phyloP scores from a whole-genome alignment of 1,284 basidiomycete genomes.

The Neonothopanus nambi region DNA sequence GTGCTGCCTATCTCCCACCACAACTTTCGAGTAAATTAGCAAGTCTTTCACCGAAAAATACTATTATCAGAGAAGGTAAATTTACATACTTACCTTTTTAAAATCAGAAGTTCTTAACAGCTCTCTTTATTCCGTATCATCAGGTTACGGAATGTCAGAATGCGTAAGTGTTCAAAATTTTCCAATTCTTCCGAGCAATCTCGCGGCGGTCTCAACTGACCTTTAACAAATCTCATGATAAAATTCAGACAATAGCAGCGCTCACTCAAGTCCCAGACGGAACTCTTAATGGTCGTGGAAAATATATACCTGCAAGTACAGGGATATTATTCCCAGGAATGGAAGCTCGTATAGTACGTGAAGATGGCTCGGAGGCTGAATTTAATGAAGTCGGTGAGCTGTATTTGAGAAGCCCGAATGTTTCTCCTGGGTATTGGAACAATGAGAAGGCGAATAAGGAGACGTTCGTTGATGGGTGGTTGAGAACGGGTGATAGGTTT shows the following conservation, averaged over 20 bases:
- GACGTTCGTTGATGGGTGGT: slow-evolving; percentile 71
- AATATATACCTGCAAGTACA: slow-evolving; percentile 43
- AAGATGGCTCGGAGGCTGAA: slow-evolving; percentile 58
- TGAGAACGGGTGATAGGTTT: slow-evolving; percentile 72
- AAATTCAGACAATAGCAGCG: slow-evolving; percentile 55
- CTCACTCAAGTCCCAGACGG: slow-evolving; percentile 47
- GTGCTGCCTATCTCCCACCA: slow-evolving; percentile 69
- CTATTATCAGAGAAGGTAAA: slow-evolving; percentile 50
- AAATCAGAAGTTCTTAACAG: neutral
- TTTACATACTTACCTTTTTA: slow-evolving; percentile 3
- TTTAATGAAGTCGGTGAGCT: slow-evolving; percentile 67
- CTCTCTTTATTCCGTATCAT: neutral
- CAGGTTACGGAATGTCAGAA: slow-evolving; percentile 80
- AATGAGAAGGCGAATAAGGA: slow-evolving; percentile 64
- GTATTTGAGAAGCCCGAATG: slow-evolving; percentile 51
- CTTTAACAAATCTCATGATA: slow-evolving; percentile 3
- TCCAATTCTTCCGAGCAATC: too few species aligned
- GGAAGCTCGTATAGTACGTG: slow-evolving; percentile 60
- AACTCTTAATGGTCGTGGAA: slow-evolving; percentile 43
- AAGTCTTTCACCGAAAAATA: slow-evolving; percentile 35
- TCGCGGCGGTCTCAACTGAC: too few species aligned
- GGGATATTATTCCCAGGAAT: slow-evolving; percentile 65
- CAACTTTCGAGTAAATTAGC: slow-evolving; percentile 46
- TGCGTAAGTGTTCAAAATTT: slow-evolving; percentile 42
- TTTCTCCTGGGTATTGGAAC: slow-evolving; percentile 69